Percentiles rank a stretch among this genome's conserved stretches.
Conservation (phyloP, 805 yeast genomes). For the Wickerhamomyces rabaulensis region DNA sequence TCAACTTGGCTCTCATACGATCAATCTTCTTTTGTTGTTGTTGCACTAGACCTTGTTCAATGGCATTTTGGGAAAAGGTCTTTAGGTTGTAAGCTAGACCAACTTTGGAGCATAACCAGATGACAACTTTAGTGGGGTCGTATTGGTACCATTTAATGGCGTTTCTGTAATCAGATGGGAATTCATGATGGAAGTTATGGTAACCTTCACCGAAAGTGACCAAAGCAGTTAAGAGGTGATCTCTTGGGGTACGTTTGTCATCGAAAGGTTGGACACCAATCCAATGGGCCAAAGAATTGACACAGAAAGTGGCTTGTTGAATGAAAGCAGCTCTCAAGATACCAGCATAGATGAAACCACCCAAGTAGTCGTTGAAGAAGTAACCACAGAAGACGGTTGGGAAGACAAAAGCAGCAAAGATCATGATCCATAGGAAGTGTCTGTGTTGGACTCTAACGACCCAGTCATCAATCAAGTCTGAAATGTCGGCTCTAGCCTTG, state of each 20-base stretch:
- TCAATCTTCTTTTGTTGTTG: conserved; percentile 80
- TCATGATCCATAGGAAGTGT: conserved; percentile 63
- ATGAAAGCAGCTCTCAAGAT: conserved; percentile 61
- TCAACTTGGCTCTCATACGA: conserved; percentile 50
- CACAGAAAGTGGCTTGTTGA: conserved; percentile 85
- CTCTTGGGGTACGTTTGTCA: conserved; percentile 83
- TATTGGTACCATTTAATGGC: conserved; percentile 85
- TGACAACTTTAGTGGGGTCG: conserved; percentile 72
- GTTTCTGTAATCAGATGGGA: conserved; percentile 85
- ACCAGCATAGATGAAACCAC: conserved; percentile 78
- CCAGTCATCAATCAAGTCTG: conserved; percentile 75
- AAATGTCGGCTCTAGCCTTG: conserved; percentile 54
- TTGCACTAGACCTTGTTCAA: conserved; percentile 76
- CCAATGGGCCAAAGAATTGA: conserved; percentile 83
- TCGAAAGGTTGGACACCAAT: conserved; percentile 83
- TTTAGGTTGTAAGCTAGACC: conserved; percentile 69
- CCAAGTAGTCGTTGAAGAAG: conserved; percentile 55
- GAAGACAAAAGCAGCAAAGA: conserved; percentile 51
- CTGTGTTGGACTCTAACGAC: conserved; percentile 77
- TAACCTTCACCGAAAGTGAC: conserved; percentile 88
- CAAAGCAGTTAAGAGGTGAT: conserved; percentile 72
- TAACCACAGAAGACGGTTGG: conserved; percentile 57
- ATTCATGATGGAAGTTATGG: conserved; percentile 88
- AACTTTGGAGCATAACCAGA: conserved; percentile 52
- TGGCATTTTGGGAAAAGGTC: conserved; percentile 73